Base-by-base conservation (phyloP, 352 stramenopile genomes). In the Halophytophthora polymorphica region DNA sequence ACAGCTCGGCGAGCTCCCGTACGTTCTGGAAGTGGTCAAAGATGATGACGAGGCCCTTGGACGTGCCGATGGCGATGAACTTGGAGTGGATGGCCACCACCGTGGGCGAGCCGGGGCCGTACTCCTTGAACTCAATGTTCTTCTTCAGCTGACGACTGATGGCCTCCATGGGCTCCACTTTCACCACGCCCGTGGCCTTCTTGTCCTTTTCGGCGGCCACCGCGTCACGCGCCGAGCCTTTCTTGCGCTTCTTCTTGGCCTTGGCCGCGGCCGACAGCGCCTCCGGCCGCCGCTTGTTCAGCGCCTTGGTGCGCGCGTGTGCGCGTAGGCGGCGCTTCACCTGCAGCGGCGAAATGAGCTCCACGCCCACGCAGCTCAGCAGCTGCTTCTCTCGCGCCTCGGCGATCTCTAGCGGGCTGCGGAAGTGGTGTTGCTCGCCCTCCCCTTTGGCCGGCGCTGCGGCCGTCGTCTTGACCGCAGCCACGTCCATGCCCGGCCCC, bases 1-100 rank as follows among this genome's bases (percentile, higher is more conserved):
- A n/a, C 15, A 51, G 7, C 46, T 28, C 13, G 31, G 42, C 2
- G n/a, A 52, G 17, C 7, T 12, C 6, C 62, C 84, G 65, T 40
- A 97, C 73, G 31, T 97, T 95, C 69, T 98, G 92, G 64, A 98
- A 98, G 58, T 98, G 88, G 65, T 99, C 96, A 64, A 98, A 99
- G 31, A 98, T 90, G 39, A 98, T 82, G 43, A 98, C 85, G 8
- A 96, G 70, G 2, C 95, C 94, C 47, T 91, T 89, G 63, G 96
- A 98, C 38, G 93, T 98, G 31, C 95, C 96, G 52, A 98, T 92
- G 2, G 95, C 91, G 61, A 98, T 98, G 56, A 98, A 98, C 77
- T 98, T 98, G 53, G 90, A 96, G 70, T 97, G 94, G 46, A 98
- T 96, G 10, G 92, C 93, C 28, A 98, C 73, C 31, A 96, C 87